Evolutionary conservation across 2,329 filamentous ascomycete species (phyloP), one percentile per base, ranked within the genome.

Genomic region (Dothistroma septosporum): DNA sequence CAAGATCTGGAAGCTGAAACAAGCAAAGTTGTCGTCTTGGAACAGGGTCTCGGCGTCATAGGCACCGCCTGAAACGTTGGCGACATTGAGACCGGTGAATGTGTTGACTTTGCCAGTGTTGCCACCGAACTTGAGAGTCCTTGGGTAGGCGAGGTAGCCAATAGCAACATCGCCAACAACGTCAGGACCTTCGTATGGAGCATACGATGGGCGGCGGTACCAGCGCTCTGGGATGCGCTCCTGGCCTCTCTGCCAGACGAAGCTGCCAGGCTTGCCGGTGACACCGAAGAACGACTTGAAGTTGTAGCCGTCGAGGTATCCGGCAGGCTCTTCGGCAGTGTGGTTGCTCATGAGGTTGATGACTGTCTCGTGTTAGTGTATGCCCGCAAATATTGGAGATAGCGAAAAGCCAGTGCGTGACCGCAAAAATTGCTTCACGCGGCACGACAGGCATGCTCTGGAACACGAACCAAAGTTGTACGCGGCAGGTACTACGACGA

Each of bases 191-290:
- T 66, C 68, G 66, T 74, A 74, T 21, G 66, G 58, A 21, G 65
- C 62, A 46, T 53, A 57, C 6, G 56, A 53, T 46, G 66, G 64
- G 22, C 69, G 64, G 2, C 63, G 63, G 62, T 69, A 71, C 71
- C 69, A 73, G 62, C 78, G 75, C 19, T 77, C 69, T 2, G 78
- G 77, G 57, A 79, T 76, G 2, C 72, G 61, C 59, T 71, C 69
- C 7, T 68, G 64, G 22, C 69, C 69, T 14, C 53, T 60, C 2
- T 54, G 57, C 57, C 64, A 65, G 0, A 49, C 56, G 57, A 68
- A 67, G 16, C 49, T 59, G 12, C 64, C 66, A 7, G 60, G 60
- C 10, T 69, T 61, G n/a, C 67, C 67, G 5, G 59, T 57, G 48
- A 70, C 65, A 37, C 60, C 66, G 52, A 69, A 70, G 60, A 68